Evolutionary conservation across 2,329 filamentous ascomycete species (phyloP), one percentile per base, ranked within the genome.

Genomic region (Neopestalotiopsis clavispora): DNA sequence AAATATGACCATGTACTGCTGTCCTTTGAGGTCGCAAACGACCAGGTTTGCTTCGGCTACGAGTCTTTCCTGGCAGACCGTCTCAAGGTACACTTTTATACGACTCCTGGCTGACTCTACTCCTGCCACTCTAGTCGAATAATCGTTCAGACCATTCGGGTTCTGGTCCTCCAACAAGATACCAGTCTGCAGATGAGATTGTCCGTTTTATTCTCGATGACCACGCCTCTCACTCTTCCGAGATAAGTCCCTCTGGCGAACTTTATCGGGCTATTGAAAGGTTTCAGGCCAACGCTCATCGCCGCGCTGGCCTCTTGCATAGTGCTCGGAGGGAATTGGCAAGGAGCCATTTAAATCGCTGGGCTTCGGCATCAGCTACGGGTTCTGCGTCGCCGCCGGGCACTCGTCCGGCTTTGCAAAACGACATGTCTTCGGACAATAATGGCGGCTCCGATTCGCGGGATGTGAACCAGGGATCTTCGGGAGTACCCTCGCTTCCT

Each of bases 191-290:
- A 70, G 72, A 78, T 73, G 76, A 77, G 68, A 76, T 76, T 69
- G 75, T 83, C 30, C 78, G 78, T 65, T 80, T 78, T 67, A 81
- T 82, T 67, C 78, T 83, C 74, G 78, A 83, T 74, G 78, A 79
- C 70, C 74, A 79, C 71, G 74, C 79, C 67, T 70, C 78, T 45
- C 59, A 67, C 17, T 74, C 78, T 70, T 73, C 77, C 67, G 75
- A 81, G 57, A 79, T 82, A 59, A 82, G 79, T 64, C 79, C 80
- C 23, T 84, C 82, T 32, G 81, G 81, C 71, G 81, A 84, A 75
- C 73, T 84, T 63, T 81, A 79, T 70, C 76, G 81, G 72, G 79
- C 80, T 65, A 80, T 84, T 80, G 81, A 81, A 71, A 78, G 80
- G 69, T 82, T 78, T 67, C 78, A 82, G 72, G 74, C 78, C 68